Conservation (phyloP, 192 early-diverging fungal species). For the Rhizophagus clarus region DNA sequence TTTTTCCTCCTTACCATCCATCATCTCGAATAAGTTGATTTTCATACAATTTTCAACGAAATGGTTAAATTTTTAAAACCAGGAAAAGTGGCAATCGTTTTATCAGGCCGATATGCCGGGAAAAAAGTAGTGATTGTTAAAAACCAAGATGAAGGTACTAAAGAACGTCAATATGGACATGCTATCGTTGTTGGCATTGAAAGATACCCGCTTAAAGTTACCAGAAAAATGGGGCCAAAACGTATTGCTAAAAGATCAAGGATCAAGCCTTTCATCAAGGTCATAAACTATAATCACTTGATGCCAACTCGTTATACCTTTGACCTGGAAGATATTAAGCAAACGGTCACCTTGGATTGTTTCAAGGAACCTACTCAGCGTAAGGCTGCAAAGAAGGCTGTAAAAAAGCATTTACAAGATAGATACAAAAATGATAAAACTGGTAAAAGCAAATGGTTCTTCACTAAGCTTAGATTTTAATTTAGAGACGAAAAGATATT, state of each 20-base stretch:
- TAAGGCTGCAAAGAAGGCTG: constrained; percentile 85
- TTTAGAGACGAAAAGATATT: constrained; percentile 2
- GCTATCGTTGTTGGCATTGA: constrained; percentile 98
- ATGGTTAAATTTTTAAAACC: constrained; percentile 34
- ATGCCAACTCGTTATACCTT: constrained; percentile 98
- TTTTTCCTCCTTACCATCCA: background rate
- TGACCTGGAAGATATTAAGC: constrained; percentile 94
- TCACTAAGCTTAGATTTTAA: constrained; percentile 98
- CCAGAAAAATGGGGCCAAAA: constrained; percentile 93
- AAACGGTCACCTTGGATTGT: constrained; percentile 78
- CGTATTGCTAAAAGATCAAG: constrained; percentile 93
- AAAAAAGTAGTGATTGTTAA: constrained; percentile 99
- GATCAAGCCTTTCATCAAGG: constrained; percentile 99
- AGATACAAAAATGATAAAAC: constrained; percentile 93
- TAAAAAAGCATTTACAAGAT: constrained; percentile 97
- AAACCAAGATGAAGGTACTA: constrained; percentile 96
- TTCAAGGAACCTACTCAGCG: constrained; percentile 97
- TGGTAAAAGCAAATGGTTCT: constrained; percentile 99
- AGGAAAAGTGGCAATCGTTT: constrained; percentile 92
- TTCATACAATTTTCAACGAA: background rate
- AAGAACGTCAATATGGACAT: constrained; percentile 95
- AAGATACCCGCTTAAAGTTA: constrained; percentile 97
- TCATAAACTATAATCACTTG: constrained; percentile 99
- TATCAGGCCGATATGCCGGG: constrained; percentile 98
- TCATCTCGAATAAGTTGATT: too few species aligned